A percentile compares a stretch with the other conserved stretches of the same genome.
These are phyloP conservation scores for Wickerhamomyces chaumierensis DNA, from an alignment of 805 yeast genomes.

Conservation along the genomic window DNA sequence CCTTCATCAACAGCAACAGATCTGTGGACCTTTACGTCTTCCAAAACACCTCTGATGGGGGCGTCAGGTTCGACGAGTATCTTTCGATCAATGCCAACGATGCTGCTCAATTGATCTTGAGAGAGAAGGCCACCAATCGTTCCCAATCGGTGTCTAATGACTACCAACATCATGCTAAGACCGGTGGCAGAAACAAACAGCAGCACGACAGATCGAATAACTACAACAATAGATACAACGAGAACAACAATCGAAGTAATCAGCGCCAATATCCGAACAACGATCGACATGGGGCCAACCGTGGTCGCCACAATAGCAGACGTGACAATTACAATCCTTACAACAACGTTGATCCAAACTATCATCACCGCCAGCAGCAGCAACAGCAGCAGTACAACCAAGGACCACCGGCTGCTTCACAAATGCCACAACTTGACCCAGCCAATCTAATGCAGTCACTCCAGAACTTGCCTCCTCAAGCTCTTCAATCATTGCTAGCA, in stretches of 20 bases:
- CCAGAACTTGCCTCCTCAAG: conserved; percentile 4
- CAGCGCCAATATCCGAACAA: too few relatives aligned
- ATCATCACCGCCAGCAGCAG: conserved; percentile 3
- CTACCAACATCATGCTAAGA: too few relatives aligned
- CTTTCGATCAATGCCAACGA: conserved; percentile 53
- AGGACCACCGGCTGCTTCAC: conserved; percentile 9
- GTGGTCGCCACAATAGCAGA: not conserved
- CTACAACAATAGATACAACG: not conserved
- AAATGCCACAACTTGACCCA: conserved; percentile 4
- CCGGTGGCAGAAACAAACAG: too few relatives aligned
- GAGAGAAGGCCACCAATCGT: conserved; percentile 21
- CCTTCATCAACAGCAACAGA: conserved; percentile 44
- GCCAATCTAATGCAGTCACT: conserved; percentile 1
- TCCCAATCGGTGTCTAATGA: too few relatives aligned
- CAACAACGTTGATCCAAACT: conserved; percentile 4
- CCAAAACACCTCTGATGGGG: conserved; percentile 57
- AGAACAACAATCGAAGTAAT: not conserved
- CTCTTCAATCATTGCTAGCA: conserved; percentile 6
- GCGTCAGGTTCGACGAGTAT: conserved; percentile 77
- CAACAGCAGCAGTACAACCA: conserved; percentile 13
- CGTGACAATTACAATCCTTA: conserved; percentile 2
- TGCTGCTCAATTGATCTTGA: conserved; percentile 47
- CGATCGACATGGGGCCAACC: too few relatives aligned
- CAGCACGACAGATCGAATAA: too few relatives aligned
- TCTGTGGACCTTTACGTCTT: conserved; percentile 64